These are phyloP conservation scores for Clarireedia sp. DNA, from an alignment of 2,329 filamentous ascomycete species.

Conservation along the genomic window DNA sequence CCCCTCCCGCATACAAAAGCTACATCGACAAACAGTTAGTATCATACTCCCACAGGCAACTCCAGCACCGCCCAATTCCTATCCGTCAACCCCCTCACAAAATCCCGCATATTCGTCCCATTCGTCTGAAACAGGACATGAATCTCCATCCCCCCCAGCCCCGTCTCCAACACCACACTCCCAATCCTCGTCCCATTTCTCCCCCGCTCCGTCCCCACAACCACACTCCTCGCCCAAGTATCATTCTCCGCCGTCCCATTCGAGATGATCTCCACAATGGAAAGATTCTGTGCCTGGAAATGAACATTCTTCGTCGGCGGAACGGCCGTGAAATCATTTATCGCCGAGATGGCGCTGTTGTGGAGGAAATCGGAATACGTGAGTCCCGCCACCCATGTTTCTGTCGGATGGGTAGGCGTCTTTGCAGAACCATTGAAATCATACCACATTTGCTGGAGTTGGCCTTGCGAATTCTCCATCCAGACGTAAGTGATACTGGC, in stretches of 20 bases:
- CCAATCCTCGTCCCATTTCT: not conserved
- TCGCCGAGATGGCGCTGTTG: not conserved
- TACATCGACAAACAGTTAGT: no score
- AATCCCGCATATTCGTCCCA: not conserved
- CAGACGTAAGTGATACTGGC: not conserved
- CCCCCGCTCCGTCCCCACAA: not conserved
- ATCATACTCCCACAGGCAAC: not conserved
- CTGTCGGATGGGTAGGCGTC: not conserved
- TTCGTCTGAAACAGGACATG: not conserved
- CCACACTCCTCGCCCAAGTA: not conserved
- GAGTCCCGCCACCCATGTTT: not conserved
- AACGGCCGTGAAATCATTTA: not conserved
- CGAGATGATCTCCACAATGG: not conserved
- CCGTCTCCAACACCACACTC: not conserved
- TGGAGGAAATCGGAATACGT: not conserved
- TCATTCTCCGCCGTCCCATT: not conserved
- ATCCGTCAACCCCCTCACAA: not conserved
- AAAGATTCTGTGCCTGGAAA: conserved; percentile 1
- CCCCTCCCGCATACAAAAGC: no score
- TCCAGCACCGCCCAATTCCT: not conserved
- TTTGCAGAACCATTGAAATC: not conserved
- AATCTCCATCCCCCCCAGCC: not conserved
- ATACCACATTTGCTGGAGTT: not conserved
- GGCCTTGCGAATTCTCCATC: not conserved
- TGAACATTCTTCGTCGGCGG: not conserved